These are phyloP conservation scores for Pterocarpus santalinus DNA, from an alignment of 306 rosid genomes.

Conservation along the genomic window DNA sequence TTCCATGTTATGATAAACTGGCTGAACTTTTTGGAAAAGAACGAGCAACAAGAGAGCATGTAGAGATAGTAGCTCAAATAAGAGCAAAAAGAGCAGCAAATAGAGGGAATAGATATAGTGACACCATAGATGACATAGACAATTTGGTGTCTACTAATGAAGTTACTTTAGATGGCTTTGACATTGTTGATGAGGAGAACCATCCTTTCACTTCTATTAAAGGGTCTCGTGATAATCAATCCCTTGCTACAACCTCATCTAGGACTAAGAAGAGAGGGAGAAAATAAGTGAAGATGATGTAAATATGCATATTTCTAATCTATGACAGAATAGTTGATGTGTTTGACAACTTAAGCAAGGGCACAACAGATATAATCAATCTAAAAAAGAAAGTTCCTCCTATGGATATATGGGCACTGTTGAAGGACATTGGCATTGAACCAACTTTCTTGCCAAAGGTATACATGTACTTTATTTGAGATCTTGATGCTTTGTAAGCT, in stretches of 20 bases:
- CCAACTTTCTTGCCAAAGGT: background rate
- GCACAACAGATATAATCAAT: background rate
- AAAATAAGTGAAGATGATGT: no score
- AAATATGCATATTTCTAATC: no score
- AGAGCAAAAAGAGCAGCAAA: background rate
- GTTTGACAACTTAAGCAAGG: no score
- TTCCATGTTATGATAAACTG: background rate
- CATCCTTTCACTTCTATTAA: no score
- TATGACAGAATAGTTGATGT: no score
- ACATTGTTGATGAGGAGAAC: no score
- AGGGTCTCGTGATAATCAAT: background rate
- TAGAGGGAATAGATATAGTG: background rate
- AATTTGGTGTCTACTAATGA: background rate
- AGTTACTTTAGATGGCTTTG: no score
- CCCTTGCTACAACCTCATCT: background rate
- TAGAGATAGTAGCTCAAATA: background rate
- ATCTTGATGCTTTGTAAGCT: background rate
- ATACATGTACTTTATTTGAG: background rate
- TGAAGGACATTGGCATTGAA: background rate
- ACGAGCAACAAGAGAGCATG: background rate
- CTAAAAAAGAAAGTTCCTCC: background rate
- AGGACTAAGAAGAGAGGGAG: no score
- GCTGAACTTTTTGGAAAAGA: slow-evolving; percentile 1
- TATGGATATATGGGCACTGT: background rate
- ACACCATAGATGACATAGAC: slow-evolving; percentile 4